These are phyloP conservation scores for Trichoderma sp. DNA, from an alignment of 2,329 filamentous ascomycete genomes.

Conservation along the genomic window DNA sequence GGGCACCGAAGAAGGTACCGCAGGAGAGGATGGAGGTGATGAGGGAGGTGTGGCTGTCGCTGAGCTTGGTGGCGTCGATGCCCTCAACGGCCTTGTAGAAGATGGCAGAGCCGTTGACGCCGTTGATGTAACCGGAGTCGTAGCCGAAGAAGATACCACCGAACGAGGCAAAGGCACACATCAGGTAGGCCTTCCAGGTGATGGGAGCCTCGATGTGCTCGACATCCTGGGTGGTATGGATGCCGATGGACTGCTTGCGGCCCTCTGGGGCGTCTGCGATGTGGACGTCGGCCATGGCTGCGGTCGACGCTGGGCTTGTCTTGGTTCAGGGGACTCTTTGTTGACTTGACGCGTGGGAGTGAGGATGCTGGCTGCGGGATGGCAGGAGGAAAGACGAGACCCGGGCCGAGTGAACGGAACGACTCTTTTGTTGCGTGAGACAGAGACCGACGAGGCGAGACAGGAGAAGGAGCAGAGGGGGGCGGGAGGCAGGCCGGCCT, in stretches of 20 bases:
- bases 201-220: constrained; percentile 67
- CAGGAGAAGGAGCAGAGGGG: constrained; percentile 31
- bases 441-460: constrained; percentile 33
- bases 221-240: constrained; percentile 54
- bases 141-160: constrained; percentile 79
- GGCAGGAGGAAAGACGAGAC: constrained; percentile 18
- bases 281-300: constrained; percentile 34
- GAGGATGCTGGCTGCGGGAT: background rate
- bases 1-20: constrained; percentile 76
- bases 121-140: constrained; percentile 75
- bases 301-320: constrained; percentile 11
- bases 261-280: constrained; percentile 32
- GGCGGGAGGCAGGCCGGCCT: constrained; percentile 31
- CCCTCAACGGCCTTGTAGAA: constrained; percentile 58
- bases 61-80: constrained; percentile 40
- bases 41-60: constrained; percentile 52
- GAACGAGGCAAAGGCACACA: constrained; percentile 71
- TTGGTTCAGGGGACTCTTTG: constrained; percentile 14
- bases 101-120: constrained; percentile 56
- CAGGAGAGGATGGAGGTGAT: constrained; percentile 77
- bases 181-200: constrained; percentile 67
- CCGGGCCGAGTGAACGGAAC: constrained; percentile 27
- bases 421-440: constrained; percentile 29
- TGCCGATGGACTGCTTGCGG: constrained; percentile 38
- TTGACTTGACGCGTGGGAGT: background rate